Conservation (phyloP, 495 filamentous ascomycete species). For the Cudoniella acicularis region DNA sequence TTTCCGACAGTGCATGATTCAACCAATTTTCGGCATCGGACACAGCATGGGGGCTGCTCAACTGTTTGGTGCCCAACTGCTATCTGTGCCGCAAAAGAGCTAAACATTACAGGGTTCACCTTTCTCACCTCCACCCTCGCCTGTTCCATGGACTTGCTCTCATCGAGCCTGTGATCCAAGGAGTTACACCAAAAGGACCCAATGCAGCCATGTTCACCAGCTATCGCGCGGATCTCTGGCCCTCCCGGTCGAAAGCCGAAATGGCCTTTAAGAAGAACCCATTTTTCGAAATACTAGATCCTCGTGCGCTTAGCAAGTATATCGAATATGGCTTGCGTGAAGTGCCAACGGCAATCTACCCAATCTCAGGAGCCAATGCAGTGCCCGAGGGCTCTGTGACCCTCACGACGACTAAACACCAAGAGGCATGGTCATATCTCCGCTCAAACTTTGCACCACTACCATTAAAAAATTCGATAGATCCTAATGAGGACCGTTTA, state of each 20-base stretch:
- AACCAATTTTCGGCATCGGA: constrained; percentile 79
- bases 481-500: not conserved
- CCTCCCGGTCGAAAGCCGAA: constrained; percentile 54
- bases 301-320: constrained; percentile 62
- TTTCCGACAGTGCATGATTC: constrained; percentile 70
- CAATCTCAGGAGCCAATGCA: constrained; percentile 15
- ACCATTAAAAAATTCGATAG: not conserved
- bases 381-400: constrained; percentile 33
- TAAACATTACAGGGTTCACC: constrained; percentile 24
- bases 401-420: constrained; percentile 51
- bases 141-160: constrained; percentile 72
- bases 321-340: constrained; percentile 58
- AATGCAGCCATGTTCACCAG: constrained; percentile 44
- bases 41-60: constrained; percentile 82
- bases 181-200: constrained; percentile 19
- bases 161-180: constrained; percentile 73
- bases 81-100: not conserved
- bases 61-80: constrained; percentile 30
- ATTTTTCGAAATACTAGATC: constrained; percentile 71
- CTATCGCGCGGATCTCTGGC: constrained; percentile 66
- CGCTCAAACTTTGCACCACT: constrained; percentile 45
- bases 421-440: constrained; percentile 57
- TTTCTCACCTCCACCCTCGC: constrained; percentile 72
- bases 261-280: constrained; percentile 45
- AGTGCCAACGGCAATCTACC: constrained; percentile 55